Base-by-base conservation (phyloP, 306 rosid genomes). In the Prunus mume region DNA sequence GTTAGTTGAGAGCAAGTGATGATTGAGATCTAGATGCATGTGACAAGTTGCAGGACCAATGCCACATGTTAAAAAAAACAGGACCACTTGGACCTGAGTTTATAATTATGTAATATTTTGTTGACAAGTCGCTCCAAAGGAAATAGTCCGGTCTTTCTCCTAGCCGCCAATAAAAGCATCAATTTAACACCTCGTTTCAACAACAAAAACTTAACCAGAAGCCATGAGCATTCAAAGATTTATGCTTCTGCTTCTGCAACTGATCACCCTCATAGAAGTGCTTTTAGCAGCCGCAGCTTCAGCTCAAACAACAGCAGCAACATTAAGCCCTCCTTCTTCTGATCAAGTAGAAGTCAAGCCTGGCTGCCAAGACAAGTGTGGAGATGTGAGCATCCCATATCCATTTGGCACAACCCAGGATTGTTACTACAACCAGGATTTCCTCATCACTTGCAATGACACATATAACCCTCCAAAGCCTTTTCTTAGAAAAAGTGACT, bases 381-480 rank as follows among this genome's bases (percentile, higher is more conserved):
- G 90, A 12, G n/a, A 58, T 9, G 5, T 90, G 2, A 7, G 41
- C 12, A 77, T 90, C 65, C 88, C 88, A 27, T 90, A 84, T 63
- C 95, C 92, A 10, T 90, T 87, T 43, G 88, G 95, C 2, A 54
- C 47, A 7, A 56, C 22, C 2, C 0, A 6, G 1, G 24, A 12
- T 5, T 86, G 89, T 51, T 83, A 22, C 68, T 63, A 76, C 1
- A 19, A 79, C 0, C 0, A 1, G 0, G 4, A 2, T 0, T 87
- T 86, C 51, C 1, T 4, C 2, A 24, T 87, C 2, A 3, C 3
- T 1, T 90, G 92, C 27, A n/a, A 58, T 1, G 0, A 24, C 14
- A 20, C 60, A 10, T 0, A 0, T 0, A 5, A 18, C 9, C 30
- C 46, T 52, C 7, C 76, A 3, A 51, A 10, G 4, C 49, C 27